These are phyloP conservation scores for Somion occarium DNA, from an alignment of 1,284 basidiomycete genomes.

Conservation along the genomic window DNA sequence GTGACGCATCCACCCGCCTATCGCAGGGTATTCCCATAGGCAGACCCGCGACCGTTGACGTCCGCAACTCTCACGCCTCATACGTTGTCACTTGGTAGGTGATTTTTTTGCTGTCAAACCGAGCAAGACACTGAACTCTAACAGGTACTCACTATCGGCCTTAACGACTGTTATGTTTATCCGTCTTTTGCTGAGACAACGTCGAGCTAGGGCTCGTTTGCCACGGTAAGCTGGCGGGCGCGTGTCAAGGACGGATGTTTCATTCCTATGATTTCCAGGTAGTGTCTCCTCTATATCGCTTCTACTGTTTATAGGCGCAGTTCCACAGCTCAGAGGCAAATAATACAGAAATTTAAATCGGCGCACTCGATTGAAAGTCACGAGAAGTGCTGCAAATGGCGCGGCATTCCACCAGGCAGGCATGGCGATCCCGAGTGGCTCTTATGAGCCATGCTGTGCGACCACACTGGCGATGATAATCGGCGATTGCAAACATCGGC, in stretches of 20 bases:
- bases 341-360: too few relatives aligned
- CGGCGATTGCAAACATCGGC: too few relatives aligned
- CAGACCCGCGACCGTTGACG: slow-evolving; percentile 77
- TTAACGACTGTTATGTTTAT: slow-evolving; percentile 64
- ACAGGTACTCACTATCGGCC: slow-evolving; percentile 69
- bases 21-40: slow-evolving; percentile 83
- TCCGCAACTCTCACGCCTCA: slow-evolving; percentile 93
- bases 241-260: background rate
- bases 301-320: too few relatives aligned
- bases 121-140: background rate
- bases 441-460: too few relatives aligned
- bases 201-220: slow-evolving; percentile 31
- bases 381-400: too few relatives aligned
- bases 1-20: slow-evolving; percentile 62
- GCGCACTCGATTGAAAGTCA: too few relatives aligned
- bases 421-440: too few relatives aligned
- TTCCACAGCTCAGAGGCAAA: too few relatives aligned
- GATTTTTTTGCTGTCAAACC: background rate
- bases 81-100: slow-evolving; percentile 93
- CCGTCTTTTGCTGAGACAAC: slow-evolving; percentile 49
- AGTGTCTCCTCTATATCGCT: background rate
- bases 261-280: background rate
- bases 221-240: slow-evolving; percentile 20
- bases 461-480: too few relatives aligned
- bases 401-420: too few relatives aligned